phyloP scores from a whole-genome alignment of 768 basidiomycete species.

The Lyophyllum atratum region DNA sequence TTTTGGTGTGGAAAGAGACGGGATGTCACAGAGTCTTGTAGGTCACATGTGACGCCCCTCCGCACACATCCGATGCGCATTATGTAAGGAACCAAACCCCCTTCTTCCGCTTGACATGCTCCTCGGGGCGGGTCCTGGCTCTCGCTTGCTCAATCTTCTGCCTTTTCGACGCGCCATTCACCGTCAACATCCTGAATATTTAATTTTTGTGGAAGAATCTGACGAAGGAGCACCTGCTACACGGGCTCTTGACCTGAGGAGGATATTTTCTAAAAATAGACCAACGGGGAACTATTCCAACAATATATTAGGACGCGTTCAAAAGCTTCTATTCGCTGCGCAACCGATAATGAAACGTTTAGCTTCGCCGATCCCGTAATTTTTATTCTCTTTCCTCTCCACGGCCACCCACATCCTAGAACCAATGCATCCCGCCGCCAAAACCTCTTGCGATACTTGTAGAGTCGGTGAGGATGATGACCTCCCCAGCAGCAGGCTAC shows the following conservation, averaged over 20 bases:
- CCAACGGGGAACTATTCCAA: background rate
- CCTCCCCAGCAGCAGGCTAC: conserved; percentile 7
- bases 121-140: background rate
- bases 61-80: conserved; percentile 33
- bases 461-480: conserved; percentile 1
- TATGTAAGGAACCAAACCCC: conserved; percentile 4
- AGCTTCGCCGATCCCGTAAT: background rate
- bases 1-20: conserved; percentile 26
- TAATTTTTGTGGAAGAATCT: no score
- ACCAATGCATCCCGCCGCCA: conserved; percentile 1
- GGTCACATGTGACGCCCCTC: conserved; percentile 27
- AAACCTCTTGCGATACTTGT: background rate
- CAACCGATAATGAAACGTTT: background rate
- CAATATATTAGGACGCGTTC: background rate
- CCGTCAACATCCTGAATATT: background rate
- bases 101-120: background rate
- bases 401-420: conserved; percentile 8
- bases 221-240: no score
- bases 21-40: conserved; percentile 14
- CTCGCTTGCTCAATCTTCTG: background rate
- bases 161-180: conserved; percentile 5
- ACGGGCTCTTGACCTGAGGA: background rate
- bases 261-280: background rate
- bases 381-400: background rate
- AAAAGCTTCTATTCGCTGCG: background rate